Conservation (phyloP, 2,329 filamentous ascomycete genomes). For the Tympanopsis confertula region DNA sequence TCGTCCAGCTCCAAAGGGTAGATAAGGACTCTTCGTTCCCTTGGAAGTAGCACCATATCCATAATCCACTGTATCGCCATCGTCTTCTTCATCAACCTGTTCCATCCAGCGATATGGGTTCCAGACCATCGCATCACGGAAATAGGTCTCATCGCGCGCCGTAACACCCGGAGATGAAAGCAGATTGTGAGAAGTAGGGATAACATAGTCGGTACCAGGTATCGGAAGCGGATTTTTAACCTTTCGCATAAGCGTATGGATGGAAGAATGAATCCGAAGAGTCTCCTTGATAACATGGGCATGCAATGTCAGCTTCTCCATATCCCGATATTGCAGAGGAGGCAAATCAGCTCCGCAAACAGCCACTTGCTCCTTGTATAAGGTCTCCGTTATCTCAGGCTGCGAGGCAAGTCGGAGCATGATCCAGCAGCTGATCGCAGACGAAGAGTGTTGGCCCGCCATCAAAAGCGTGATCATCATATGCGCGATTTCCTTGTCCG, state of each 20-base stretch:
- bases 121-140: constrained; percentile 43
- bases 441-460: constrained; percentile 74
- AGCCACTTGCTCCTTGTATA: constrained; percentile 54
- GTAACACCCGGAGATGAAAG: constrained; percentile 32
- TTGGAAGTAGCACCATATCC: constrained; percentile 17
- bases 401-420: constrained; percentile 60
- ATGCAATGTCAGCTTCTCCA: constrained; percentile 49
- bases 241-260: constrained; percentile 63
- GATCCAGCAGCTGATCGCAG: constrained; percentile 69
- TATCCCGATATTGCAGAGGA: constrained; percentile 43
- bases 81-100: constrained; percentile 3
- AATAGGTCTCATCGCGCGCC: constrained; percentile 37
- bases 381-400: constrained; percentile 58
- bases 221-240: constrained; percentile 57
- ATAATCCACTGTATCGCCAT: constrained; percentile 12
- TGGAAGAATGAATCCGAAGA: constrained; percentile 58
- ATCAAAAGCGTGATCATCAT: constrained; percentile 82
- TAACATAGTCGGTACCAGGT: constrained; percentile 39
- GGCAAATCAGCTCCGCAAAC: constrained; percentile 40
- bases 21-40: constrained; percentile 30
- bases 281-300: constrained; percentile 61
- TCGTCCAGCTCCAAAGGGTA: constrained; percentile 63
- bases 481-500: constrained; percentile 68
- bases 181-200: constrained; percentile 35
- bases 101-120: constrained; percentile 40